Conservation (phyloP, 805 yeast genomes). For the Myxozyma vanderwaltii region DNA sequence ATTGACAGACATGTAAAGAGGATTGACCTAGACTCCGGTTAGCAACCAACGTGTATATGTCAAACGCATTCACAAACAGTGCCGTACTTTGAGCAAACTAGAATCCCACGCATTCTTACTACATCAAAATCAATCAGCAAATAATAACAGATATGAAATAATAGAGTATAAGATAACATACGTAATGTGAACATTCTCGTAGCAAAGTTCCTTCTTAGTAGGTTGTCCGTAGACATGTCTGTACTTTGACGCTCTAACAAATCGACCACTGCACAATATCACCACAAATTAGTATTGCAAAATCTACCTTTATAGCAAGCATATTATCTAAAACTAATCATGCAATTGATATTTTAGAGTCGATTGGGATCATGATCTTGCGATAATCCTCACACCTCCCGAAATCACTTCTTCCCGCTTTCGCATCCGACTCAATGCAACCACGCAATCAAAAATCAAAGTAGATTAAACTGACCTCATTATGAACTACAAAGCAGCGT, state of each 20-base stretch:
- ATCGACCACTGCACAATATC: conserved; percentile 50
- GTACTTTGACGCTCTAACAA: conserved; percentile 94
- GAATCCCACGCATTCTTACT: conserved; percentile 97
- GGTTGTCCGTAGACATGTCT: conserved; percentile 97
- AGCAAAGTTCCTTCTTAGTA: conserved; percentile 66
- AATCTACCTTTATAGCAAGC: neutral
- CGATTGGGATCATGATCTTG: too few species aligned
- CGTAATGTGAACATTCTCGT: conserved; percentile 59
- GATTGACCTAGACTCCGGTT: conserved; percentile 55
- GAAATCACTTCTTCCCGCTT: too few species aligned
- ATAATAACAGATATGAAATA: too few species aligned
- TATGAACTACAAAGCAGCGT: too few species aligned
- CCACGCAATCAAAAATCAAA: too few species aligned
- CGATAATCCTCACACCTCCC: too few species aligned
- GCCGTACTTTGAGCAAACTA: conserved; percentile 64
- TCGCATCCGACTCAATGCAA: too few species aligned
- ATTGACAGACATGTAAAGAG: conserved; percentile 80
- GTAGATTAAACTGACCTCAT: too few species aligned
- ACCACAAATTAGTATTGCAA: neutral
- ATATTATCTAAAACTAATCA: too few species aligned
- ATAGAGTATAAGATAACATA: too few species aligned
- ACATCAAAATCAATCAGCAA: conserved; percentile 35
- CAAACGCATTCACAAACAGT: neutral
- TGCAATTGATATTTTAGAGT: too few species aligned
- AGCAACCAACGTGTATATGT: neutral